Evolutionary conservation across 768 basidiomycete genomes (phyloP).

Genomic region (Amanita phalloides): DNA sequence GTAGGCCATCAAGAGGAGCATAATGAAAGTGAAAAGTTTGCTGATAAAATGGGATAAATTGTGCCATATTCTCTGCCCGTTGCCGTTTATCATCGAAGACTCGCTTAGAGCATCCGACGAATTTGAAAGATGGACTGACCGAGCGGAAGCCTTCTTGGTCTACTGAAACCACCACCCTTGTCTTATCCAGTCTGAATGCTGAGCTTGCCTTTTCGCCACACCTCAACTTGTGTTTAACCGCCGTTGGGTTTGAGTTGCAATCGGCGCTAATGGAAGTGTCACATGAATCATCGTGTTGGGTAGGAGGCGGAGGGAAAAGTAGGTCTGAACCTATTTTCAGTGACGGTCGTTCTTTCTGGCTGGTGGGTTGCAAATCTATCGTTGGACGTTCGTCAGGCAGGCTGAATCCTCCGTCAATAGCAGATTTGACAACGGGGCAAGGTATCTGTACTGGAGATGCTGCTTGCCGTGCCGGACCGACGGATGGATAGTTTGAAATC

Average conservation of each 20-base stretch:
- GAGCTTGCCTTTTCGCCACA: not conserved
- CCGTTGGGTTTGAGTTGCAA: not conserved
- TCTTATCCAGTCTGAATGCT: not conserved
- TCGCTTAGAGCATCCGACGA: conserved; percentile 35
- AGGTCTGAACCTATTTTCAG: not conserved
- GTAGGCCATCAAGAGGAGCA: conserved; percentile 52
- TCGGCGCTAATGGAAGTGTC: not conserved
- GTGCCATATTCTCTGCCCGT: conserved; percentile 36
- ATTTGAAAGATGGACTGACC: conserved; percentile 46
- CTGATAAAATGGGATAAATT: conserved; percentile 52
- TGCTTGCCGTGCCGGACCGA: not conserved
- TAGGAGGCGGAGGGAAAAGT: not conserved
- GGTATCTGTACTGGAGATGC: not conserved
- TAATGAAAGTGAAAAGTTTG: conserved; percentile 65
- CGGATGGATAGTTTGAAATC: not conserved
- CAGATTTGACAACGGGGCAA: not conserved
- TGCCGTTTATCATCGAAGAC: conserved; percentile 18
- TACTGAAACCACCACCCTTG: conserved; percentile 35
- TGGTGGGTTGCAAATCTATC: not conserved
- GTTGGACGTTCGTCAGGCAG: not conserved
- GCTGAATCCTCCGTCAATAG: not conserved
- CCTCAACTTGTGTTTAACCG: not conserved
- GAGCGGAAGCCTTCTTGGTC: conserved; percentile 81
- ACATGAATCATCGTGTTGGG: not conserved
- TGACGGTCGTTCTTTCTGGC: not conserved